Conservation (phyloP, 352 stramenopile species). For the Pythium brassicae region DNA sequence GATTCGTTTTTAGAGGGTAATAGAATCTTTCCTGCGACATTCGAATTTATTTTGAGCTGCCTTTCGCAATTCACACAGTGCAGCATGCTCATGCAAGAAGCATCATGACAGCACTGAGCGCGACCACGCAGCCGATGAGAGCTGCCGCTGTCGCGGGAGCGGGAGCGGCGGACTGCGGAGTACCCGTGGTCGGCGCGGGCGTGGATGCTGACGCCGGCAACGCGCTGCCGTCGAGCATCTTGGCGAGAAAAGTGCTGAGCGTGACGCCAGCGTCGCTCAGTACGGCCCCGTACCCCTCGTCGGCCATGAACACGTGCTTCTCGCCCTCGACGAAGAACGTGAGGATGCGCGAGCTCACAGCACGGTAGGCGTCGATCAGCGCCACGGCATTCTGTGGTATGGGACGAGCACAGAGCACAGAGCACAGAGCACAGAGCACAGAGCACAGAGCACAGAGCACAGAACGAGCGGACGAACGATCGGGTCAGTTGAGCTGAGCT, state of each 20-base stretch:
- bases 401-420: too few relatives aligned
- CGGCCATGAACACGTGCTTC: slow-evolving; percentile 20
- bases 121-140: background rate
- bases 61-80: too few relatives aligned
- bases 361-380: slow-evolving; percentile 15
- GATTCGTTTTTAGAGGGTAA: too few relatives aligned
- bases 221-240: background rate
- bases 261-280: background rate
- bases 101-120: background rate
- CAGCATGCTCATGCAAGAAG: too few relatives aligned
- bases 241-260: slow-evolving; percentile 1
- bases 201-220: background rate
- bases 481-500: too few relatives aligned
- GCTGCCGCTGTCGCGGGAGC: background rate
- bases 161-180: background rate
- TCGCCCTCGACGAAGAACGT: slow-evolving; percentile 25
- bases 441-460: too few relatives aligned
- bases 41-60: too few relatives aligned
- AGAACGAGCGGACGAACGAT: too few relatives aligned
- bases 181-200: background rate
- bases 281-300: background rate
- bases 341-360: slow-evolving; percentile 11
- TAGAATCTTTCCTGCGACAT: background rate
- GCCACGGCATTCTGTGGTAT: background rate
- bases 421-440: too few relatives aligned